A percentile compares a stretch with the other conserved stretches of the same genome.
Conservation (phyloP, 306 rosid species). For the Fagus crenata region DNA sequence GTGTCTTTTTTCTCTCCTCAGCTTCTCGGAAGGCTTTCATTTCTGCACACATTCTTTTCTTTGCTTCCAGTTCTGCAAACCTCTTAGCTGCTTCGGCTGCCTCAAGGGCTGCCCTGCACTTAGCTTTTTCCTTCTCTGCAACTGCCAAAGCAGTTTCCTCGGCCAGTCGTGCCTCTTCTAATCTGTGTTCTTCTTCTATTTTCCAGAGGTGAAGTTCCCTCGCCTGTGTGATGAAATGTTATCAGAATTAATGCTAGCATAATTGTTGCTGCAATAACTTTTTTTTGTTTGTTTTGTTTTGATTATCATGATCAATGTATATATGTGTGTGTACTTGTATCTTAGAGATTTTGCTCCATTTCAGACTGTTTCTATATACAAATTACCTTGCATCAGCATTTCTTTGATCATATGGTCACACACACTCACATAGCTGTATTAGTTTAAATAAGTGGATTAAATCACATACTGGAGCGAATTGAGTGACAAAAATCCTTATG, state of each 20-base stretch:
- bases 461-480: neutral
- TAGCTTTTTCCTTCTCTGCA: conserved; percentile 66
- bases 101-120: conserved; percentile 56
- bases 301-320: neutral
- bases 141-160: conserved; percentile 59
- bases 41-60: conserved; percentile 51
- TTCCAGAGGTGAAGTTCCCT: conserved; percentile 74
- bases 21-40: conserved; percentile 40
- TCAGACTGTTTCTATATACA: neutral
- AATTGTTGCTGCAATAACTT: conserved; percentile 5
- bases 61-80: conserved; percentile 61
- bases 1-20: conserved; percentile 35
- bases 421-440: no score
- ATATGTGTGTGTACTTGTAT: neutral
- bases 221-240: conserved; percentile 44
- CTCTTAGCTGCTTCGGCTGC: conserved; percentile 65
- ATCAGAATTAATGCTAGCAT: neutral
- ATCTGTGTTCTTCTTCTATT: conserved; percentile 55
- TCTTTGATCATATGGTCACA: neutral
- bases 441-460: no score
- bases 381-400: neutral
- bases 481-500: neutral
- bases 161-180: conserved; percentile 48
- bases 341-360: neutral
- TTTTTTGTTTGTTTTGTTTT: neutral